A percentile compares a stretch with the other conserved stretches of the same genome.
These are phyloP conservation scores for Oryza meridionalis DNA, from an alignment of 176 grass and related monocot genomes.

Conservation along the genomic window DNA sequence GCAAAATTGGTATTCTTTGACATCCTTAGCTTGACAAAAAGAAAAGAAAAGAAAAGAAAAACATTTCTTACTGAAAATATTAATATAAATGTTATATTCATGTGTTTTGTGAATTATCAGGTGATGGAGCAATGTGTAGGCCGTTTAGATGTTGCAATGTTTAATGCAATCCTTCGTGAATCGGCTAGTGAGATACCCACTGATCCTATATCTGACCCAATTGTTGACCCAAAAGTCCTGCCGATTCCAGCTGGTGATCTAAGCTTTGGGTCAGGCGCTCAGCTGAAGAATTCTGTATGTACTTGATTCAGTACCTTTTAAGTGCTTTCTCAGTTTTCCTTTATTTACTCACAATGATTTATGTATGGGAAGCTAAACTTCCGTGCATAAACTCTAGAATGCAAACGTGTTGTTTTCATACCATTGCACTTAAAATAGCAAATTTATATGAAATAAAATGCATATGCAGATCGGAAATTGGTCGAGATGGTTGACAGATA, in stretches of 20 bases:
- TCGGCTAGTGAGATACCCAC: constrained; percentile 78
- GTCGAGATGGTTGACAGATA: constrained; percentile 88
- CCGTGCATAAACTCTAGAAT: constrained; percentile 36
- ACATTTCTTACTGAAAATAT: constrained; percentile 17
- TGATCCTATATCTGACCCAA: constrained; percentile 94
- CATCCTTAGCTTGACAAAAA: constrained; percentile 31
- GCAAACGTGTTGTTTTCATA: neutral
- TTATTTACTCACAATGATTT: constrained; percentile 8
- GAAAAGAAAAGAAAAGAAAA: neutral
- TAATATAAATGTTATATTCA: constrained; percentile 17
- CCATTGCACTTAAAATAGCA: constrained; percentile 24
- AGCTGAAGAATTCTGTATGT: constrained; percentile 92
- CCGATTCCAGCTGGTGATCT: constrained; percentile 91
- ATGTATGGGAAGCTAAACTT: constrained; percentile 29
- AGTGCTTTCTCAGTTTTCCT: constrained; percentile 17
- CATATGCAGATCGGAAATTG: constrained; percentile 88
- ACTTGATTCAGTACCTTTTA: constrained; percentile 35
- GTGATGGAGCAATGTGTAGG: constrained; percentile 95
- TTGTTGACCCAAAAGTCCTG: constrained; percentile 81
- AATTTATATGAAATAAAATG: constrained; percentile 44
- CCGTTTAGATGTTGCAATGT: constrained; percentile 92
- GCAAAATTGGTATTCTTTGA: constrained; percentile 76
- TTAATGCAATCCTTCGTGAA: constrained; percentile 98
- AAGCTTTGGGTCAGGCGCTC: constrained; percentile 93
- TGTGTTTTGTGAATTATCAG: constrained; percentile 51